Percentiles rank a stretch among this genome's conserved stretches.
phyloP scores from a whole-genome alignment of 805 yeast genomes.

The Sugiyamaella valdiviana region DNA sequence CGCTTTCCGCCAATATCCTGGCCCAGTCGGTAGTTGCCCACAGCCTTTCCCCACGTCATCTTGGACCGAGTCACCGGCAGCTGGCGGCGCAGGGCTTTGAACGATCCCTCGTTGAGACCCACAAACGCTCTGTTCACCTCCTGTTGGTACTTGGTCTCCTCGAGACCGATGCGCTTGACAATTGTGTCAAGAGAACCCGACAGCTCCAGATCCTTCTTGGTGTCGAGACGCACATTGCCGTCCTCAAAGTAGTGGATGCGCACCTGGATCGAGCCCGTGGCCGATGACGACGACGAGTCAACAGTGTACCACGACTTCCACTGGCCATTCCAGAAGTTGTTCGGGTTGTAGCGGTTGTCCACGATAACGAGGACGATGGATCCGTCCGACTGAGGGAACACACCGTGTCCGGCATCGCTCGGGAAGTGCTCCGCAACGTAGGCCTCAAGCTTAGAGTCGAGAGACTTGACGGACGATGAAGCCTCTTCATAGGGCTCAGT shows the following conservation, averaged over 20 bases:
- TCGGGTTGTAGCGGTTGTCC: slow-evolving; percentile 65
- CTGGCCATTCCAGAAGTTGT: slow-evolving; percentile 82
- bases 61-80: slow-evolving; percentile 87
- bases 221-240: slow-evolving; percentile 80
- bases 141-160: slow-evolving; percentile 57
- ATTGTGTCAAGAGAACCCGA: slow-evolving; percentile 15
- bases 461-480: background rate
- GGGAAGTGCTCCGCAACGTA: slow-evolving; percentile 69
- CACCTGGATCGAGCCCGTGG: slow-evolving; percentile 52
- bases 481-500: slow-evolving; percentile 2
- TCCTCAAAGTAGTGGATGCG: slow-evolving; percentile 94
- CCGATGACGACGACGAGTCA: slow-evolving; percentile 27
- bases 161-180: slow-evolving; percentile 43
- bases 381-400: slow-evolving; percentile 35
- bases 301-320: slow-evolving; percentile 68
- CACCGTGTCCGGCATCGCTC: slow-evolving; percentile 43
- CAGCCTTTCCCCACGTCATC: slow-evolving; percentile 92
- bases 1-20: slow-evolving; percentile 20
- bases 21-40: slow-evolving; percentile 83
- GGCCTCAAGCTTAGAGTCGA: slow-evolving; percentile 12
- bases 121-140: slow-evolving; percentile 56
- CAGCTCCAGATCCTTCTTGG: slow-evolving; percentile 29
- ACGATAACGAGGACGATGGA: slow-evolving; percentile 47
- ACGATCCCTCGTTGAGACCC: slow-evolving; percentile 68
- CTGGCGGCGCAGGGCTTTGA: slow-evolving; percentile 82